Base-by-base conservation (phyloP, 2,329 filamentous ascomycete species). In the Xylariaceae sp. region DNA sequence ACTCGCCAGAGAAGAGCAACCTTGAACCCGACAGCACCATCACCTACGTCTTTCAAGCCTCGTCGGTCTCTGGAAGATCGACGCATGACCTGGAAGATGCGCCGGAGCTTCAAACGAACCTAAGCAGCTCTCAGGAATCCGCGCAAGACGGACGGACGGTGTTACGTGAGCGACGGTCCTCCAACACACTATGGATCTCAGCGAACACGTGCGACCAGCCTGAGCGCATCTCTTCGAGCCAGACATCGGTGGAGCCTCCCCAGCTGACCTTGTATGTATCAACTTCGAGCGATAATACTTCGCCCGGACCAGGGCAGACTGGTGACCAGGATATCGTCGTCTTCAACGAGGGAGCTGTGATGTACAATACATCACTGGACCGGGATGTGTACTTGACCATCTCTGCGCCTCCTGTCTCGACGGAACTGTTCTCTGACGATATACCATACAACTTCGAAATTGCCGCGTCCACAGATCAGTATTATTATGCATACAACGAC, bases 131-230 rank as follows among this genome's bases (percentile, higher is more conserved):
- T 22, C 23, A 40, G 35, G 39, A 32, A 14, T 27, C 25, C 11
- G 27, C 19, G 18, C 42, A 45, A 26, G 38, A 35, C 11, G 46
- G 45, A n/a, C 45, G 38, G 3, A 27, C 31, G 19, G 49, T 44
- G 42, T 36, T 44, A 24, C 34, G 25, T 17, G 49, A 43, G 16
- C 49, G 55, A 33, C 44, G 52, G 37, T 42, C 51, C 32, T 42
- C 59, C 16, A 57, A 58, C 12, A 74, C 61, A 2, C 65, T 96
- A 3, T 95, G 83, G 57, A 70, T 98, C 34, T 88, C 88, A 2
- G 77, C 88, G 27, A 96, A 88, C 45, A 89, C 85, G 1, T 98
- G 92, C 58, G 59, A 75, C 17, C 87, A 93, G 49, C 92, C 90
- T 10, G 55, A 60, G 14, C 65, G 69, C 25, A 73, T 72, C 25